Evolutionary conservation across 2,329 filamentous ascomycete genomes (phyloP), one percentile per base, ranked within the genome.

Genomic region (Epichloe bromicola): DNA sequence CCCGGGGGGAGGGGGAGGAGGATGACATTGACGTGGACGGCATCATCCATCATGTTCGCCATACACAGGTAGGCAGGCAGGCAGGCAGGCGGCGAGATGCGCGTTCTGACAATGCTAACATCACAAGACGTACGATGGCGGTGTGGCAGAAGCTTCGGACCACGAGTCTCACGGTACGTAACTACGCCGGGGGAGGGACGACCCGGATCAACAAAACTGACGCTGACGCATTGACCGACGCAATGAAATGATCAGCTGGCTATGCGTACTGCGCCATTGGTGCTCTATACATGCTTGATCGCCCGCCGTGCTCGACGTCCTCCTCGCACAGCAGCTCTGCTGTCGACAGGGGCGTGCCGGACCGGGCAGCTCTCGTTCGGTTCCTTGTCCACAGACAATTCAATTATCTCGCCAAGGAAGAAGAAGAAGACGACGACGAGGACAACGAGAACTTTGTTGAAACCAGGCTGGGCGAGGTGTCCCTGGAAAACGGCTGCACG

Each of bases 211-310:
- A 14, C 26, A 8, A 17, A 11, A 8, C 20, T 33, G 17, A 33
- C n/a, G n/a, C 23, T 33, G 17, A 33, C n/a, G n/a, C 23, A 15
- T 17, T 17, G 12, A 10, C n/a, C 15, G 19, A 43, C 14, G 6
- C 12, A 6, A 26, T 17, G 3, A 26, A 42, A 2, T 3, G 11
- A 42, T 10, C 2, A 89, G 86, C 88, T 58, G 93, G 93, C 19
- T 91, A 95, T 65, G 89, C 88, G 10, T 96, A 90, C 71, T 96
- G 89, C 66, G 89, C 85, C 7, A 77, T 96, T 50, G 82, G 80
- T 11, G 85, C 88, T 4, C 71, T 97, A 5, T 78, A 80, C 2
- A 79, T 96, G 47, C 73, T 96, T n/a, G 79, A 80, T 53, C 78
- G 81, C 11, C 74, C 85, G 1, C 67, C 72, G 1, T 64, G 70